phyloP scores from a whole-genome alignment of 306 rosid species.

The Medicago lupulina region DNA sequence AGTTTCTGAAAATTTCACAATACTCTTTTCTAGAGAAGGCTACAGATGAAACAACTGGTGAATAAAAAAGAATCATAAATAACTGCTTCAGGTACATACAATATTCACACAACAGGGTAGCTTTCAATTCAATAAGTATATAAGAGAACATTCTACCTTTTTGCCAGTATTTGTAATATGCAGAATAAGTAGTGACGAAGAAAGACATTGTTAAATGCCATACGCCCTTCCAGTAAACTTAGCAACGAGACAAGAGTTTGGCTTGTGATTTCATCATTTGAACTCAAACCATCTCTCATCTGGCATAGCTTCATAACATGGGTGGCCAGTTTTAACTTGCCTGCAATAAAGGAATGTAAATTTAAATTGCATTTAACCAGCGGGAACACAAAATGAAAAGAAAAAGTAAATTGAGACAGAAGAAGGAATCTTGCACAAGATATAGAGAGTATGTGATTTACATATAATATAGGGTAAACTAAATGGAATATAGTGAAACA shows the following conservation, averaged over 20 bases:
- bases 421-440: neutral
- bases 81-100: neutral
- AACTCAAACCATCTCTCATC: constrained; percentile 63
- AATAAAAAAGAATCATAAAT: constrained; percentile 24
- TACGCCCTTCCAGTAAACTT: constrained; percentile 69
- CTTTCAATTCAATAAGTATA: constrained; percentile 19
- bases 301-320: constrained; percentile 87
- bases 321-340: constrained; percentile 83
- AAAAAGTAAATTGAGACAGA: neutral
- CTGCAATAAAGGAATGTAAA: constrained; percentile 59
- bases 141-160: constrained; percentile 60
- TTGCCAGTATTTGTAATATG: constrained; percentile 85
- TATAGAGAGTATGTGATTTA: neutral
- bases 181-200: constrained; percentile 94
- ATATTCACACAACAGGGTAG: constrained; percentile 12
- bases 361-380: constrained; percentile 5
- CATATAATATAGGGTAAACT: constrained; percentile 3
- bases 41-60: neutral
- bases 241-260: constrained; percentile 76
- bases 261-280: constrained; percentile 57
- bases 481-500: constrained; percentile 7
- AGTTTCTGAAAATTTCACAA: neutral
- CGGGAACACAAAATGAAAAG: neutral
- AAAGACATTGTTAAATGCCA: constrained; percentile 77
- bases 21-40: neutral